These are phyloP conservation scores for Geotrichum candidum DNA, from an alignment of 1,139 yeast species.

Conservation along the genomic window DNA sequence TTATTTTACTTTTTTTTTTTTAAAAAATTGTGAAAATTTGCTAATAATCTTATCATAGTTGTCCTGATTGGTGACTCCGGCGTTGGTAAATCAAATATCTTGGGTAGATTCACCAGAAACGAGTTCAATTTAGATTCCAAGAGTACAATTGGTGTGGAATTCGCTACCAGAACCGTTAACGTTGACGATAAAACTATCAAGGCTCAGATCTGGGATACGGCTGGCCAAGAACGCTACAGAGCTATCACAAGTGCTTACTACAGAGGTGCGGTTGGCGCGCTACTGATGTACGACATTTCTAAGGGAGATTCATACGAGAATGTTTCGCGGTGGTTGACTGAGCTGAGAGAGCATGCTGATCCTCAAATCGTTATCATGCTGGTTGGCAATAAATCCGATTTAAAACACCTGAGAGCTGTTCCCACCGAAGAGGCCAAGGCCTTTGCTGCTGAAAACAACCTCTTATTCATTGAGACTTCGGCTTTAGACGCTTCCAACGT, in stretches of 20 bases:
- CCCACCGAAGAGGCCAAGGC: constrained; percentile 97
- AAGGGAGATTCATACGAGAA: constrained; percentile 90
- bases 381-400: constrained; percentile 94
- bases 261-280: constrained; percentile 97
- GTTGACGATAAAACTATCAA: constrained; percentile 93
- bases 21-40: background rate
- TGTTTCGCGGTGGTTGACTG: constrained; percentile 92
- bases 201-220: constrained; percentile 99
- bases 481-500: constrained; percentile 94
- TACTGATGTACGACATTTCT: constrained; percentile 91
- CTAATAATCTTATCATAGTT: constrained; percentile 36
- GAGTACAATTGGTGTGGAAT: constrained; percentile 96
- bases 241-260: constrained; percentile 97
- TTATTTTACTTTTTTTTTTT: background rate
- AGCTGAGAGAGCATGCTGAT: constrained; percentile 93
- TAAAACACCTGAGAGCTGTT: constrained; percentile 91
- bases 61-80: constrained; percentile 97
- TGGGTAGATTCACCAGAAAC: constrained; percentile 90
- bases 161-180: constrained; percentile 92
- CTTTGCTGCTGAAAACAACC: constrained; percentile 87
- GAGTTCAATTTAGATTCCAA: constrained; percentile 92
- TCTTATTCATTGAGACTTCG: constrained; percentile 93
- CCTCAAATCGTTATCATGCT: constrained; percentile 93
- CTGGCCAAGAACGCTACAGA: constrained; percentile 97
- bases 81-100: constrained; percentile 90